Conservation (phyloP, 2,329 filamentous ascomycete genomes). For the Apiospora arundinis region DNA sequence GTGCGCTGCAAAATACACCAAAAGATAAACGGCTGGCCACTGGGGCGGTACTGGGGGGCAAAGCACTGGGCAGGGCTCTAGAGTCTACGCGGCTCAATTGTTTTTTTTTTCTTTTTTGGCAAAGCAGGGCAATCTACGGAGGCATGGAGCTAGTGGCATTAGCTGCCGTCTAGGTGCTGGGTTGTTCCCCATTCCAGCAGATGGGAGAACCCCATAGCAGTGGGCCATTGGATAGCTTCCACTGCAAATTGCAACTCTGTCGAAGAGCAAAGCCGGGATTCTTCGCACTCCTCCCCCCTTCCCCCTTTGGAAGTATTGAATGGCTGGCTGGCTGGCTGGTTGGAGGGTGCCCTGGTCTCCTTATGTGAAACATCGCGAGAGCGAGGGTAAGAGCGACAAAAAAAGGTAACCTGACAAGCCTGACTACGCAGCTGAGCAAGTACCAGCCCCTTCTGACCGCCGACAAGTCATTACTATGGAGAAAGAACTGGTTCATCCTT, state of each 20-base stretch:
- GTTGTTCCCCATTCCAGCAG: not conserved
- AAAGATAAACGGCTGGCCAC: not conserved
- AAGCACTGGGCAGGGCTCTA: too few relatives aligned
- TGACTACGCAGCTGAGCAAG: not conserved
- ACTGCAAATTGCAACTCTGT: too few relatives aligned
- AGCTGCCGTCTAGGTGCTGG: not conserved
- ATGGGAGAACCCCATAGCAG: too few relatives aligned
- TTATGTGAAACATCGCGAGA: conserved; percentile 8
- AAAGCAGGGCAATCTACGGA: too few relatives aligned
- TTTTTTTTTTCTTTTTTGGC: not conserved
- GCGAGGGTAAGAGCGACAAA: not conserved
- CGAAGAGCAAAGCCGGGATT: too few relatives aligned
- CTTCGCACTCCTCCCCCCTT: not conserved
- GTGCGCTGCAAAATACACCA: not conserved
- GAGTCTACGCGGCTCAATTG: not conserved
- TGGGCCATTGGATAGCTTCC: too few relatives aligned
- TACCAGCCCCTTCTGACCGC: not conserved
- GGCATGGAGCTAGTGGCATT: not conserved
- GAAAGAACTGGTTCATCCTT: conserved; percentile 3
- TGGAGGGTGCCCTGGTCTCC: too few relatives aligned
- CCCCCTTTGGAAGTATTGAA: not conserved
- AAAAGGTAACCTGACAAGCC: not conserved
- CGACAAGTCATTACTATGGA: not conserved
- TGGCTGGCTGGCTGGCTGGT: too few relatives aligned
- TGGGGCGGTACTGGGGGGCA: too few relatives aligned